Conservation (phyloP, 2,329 filamentous ascomycete genomes). For the Trichoderma arundinaceum region DNA sequence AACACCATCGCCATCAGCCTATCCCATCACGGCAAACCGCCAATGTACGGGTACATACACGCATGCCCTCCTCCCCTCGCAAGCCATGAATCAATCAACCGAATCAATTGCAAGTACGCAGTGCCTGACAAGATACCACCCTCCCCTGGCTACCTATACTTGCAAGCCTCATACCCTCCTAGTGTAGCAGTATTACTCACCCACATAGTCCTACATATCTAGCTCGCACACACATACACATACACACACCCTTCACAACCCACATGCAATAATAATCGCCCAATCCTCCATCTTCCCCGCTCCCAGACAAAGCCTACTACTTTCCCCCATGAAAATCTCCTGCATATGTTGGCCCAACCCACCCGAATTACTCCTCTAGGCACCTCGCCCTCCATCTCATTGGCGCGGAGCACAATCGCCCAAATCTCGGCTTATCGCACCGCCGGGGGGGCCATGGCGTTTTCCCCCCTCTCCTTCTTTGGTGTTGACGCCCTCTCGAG, state of each 20-base stretch:
- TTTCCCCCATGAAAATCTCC: neutral
- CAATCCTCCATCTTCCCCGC: neutral
- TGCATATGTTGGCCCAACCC: neutral
- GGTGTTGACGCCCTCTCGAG: neutral
- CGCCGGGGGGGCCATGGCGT: no score
- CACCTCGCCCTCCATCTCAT: conserved; percentile 5
- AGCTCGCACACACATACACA: neutral
- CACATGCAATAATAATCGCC: neutral
- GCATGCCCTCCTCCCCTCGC: neutral
- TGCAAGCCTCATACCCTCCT: neutral
- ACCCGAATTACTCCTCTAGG: conserved; percentile 16
- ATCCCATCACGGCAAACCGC: neutral
- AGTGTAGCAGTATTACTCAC: neutral
- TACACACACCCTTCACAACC: neutral
- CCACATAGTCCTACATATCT: conserved; percentile 8
- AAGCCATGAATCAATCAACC: neutral
- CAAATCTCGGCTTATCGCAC: conserved; percentile 5
- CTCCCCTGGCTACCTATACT: neutral
- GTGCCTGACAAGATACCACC: neutral
- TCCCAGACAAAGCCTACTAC: neutral
- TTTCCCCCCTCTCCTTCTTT: neutral
- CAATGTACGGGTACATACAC: neutral
- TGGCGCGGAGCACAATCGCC: neutral
- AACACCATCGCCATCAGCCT: conserved; percentile 17
- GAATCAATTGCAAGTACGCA: neutral